Conservation (phyloP, 495 filamentous ascomycete species). For the Letharia columbiana region DNA sequence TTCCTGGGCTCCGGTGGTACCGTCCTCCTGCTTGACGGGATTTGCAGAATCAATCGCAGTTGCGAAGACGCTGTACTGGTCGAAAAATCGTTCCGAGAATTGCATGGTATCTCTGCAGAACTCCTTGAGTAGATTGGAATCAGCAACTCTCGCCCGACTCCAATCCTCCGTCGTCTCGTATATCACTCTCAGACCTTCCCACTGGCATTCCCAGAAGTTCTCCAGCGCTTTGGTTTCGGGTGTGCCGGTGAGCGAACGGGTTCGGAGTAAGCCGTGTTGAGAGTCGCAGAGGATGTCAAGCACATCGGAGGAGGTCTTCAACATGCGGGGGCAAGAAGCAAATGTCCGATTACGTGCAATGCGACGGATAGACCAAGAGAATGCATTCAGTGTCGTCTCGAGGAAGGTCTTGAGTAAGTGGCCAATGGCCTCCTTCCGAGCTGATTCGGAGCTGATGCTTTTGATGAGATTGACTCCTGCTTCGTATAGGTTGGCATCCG, state of each 20-base stretch:
- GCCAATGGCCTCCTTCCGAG: constrained; percentile 64
- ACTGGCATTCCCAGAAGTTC: constrained; percentile 73
- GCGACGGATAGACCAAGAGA: constrained; percentile 51
- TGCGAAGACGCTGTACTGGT: constrained; percentile 69
- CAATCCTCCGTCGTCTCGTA: constrained; percentile 76
- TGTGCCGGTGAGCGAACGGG: constrained; percentile 46
- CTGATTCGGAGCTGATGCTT: constrained; percentile 59
- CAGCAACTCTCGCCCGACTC: constrained; percentile 42
- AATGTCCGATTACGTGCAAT: constrained; percentile 53
- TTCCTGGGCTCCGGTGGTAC: constrained; percentile 36
- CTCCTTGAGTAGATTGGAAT: constrained; percentile 71
- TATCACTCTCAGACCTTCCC: constrained; percentile 69
- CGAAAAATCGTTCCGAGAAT: constrained; percentile 75
- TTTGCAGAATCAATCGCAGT: constrained; percentile 48
- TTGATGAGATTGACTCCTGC: constrained; percentile 74
- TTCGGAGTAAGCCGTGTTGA: constrained; percentile 68
- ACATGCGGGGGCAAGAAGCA: constrained; percentile 56
- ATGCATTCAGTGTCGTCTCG: constrained; percentile 48
- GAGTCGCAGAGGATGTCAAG: constrained; percentile 76
- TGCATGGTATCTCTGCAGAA: constrained; percentile 93
- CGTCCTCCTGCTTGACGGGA: constrained; percentile 30
- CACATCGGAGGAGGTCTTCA: constrained; percentile 67
- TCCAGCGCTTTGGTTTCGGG: constrained; percentile 55
- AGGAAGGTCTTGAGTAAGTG: constrained; percentile 58
- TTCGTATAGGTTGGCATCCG: constrained; percentile 60